phyloP scores from a whole-genome alignment of 2,329 filamentous ascomycete genomes.

The Epichloe glyceriae region DNA sequence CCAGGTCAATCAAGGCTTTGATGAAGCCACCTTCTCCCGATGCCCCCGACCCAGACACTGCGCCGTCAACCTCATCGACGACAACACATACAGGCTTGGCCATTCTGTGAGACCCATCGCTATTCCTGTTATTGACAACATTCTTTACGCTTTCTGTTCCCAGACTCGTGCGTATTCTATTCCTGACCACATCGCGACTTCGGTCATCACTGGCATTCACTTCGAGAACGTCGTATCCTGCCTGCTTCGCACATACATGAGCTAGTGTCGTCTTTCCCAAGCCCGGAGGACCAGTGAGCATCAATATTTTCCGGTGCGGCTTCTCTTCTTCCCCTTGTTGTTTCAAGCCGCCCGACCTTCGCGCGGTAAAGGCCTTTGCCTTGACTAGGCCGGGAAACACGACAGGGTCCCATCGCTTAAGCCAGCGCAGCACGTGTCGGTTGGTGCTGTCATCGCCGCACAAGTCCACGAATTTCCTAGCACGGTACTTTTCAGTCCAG shows the following conservation, averaged over 20 bases:
- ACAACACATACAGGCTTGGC: conserved; percentile 85
- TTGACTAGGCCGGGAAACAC: conserved; percentile 72
- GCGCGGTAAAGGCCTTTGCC: conserved; percentile 33
- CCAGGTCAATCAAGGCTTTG: conserved; percentile 84
- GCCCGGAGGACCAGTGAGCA: conserved; percentile 84
- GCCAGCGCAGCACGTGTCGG: conserved; percentile 76
- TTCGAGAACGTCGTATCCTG: conserved; percentile 91
- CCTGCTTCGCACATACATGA: conserved; percentile 89
- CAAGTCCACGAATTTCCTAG: conserved; percentile 79
- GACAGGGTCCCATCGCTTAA: conserved; percentile 86
- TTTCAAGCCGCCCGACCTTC: conserved; percentile 29
- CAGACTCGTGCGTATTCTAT: conserved; percentile 78
- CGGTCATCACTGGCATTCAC: conserved; percentile 97
- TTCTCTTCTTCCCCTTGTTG: conserved; percentile 52
- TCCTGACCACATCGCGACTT: conserved; percentile 78
- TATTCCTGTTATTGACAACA: conserved; percentile 46
- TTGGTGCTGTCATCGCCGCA: conserved; percentile 93
- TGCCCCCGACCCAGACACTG: conserved; percentile 63
- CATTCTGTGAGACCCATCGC: conserved; percentile 48
- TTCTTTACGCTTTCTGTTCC: conserved; percentile 88
- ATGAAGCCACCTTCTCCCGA: conserved; percentile 89
- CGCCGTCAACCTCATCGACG: conserved; percentile 93
- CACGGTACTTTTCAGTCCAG: conserved; percentile 97
- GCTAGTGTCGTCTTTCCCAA: conserved; percentile 93
- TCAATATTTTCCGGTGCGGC: conserved; percentile 71